Evolutionary conservation across 2,329 filamentous ascomycete genomes (phyloP).

Genomic region (Apiospora koreana): DNA sequence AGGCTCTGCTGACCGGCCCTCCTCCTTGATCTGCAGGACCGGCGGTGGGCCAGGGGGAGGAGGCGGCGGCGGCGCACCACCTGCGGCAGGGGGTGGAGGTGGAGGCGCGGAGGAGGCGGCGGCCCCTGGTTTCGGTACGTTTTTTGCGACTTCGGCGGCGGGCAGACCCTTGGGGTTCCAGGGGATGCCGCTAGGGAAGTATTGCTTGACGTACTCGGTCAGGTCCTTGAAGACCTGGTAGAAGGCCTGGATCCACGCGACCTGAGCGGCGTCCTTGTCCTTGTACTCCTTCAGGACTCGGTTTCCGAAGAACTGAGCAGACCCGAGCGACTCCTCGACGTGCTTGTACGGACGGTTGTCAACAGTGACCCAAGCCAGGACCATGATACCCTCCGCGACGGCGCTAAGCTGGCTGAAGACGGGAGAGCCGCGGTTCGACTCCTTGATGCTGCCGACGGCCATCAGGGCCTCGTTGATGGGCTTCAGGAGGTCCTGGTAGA

Average conservation of each 20-base stretch:
- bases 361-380: constrained; percentile 87
- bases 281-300: constrained; percentile 89
- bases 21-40: constrained; percentile 59
- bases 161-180: constrained; percentile 84
- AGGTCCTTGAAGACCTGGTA: constrained; percentile 88
- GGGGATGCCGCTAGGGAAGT: constrained; percentile 75
- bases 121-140: constrained; percentile 51
- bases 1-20: constrained; percentile 46
- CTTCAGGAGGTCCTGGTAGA: constrained; percentile 77
- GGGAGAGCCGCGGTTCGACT: constrained; percentile 74
- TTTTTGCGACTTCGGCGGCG: constrained; percentile 65
- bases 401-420: constrained; percentile 82
- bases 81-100: constrained; percentile 52
- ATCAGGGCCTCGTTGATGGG: constrained; percentile 84
- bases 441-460: constrained; percentile 77
- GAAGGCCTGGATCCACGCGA: constrained; percentile 91
- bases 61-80: constrained; percentile 65
- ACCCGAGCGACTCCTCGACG: constrained; percentile 78
- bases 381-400: constrained; percentile 86
- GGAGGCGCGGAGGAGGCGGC: constrained; percentile 49
- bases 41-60: constrained; percentile 72
- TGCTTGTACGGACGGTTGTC: constrained; percentile 82
- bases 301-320: constrained; percentile 93
- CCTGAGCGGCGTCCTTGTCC: constrained; percentile 74
- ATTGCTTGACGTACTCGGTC: constrained; percentile 78